phyloP scores from a whole-genome alignment of 495 filamentous ascomycete species.

The Penicillium herquei region DNA sequence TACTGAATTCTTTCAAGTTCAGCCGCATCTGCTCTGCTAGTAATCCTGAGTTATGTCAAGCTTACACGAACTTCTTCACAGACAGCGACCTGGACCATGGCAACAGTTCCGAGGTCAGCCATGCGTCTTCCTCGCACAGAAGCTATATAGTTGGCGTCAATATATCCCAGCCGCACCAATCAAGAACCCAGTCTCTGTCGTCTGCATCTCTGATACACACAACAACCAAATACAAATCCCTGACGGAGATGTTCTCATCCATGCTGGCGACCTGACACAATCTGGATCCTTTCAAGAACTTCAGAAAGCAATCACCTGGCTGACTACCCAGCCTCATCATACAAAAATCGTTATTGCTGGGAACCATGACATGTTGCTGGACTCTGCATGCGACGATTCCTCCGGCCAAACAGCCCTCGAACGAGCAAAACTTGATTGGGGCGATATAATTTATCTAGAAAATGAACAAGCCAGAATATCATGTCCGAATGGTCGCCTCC shows the following conservation, averaged over 20 bases:
- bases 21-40: too few species aligned
- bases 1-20: too few species aligned
- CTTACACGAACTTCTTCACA: slow-evolving; percentile 13
- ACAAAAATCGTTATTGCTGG: slow-evolving; percentile 70
- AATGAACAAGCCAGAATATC: slow-evolving; percentile 41
- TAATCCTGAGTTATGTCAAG: slow-evolving; percentile 2
- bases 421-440: slow-evolving; percentile 38
- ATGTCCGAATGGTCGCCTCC: slow-evolving; percentile 48
- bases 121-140: slow-evolving; percentile 18
- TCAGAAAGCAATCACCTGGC: slow-evolving; percentile 63
- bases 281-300: slow-evolving; percentile 59
- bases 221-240: slow-evolving; percentile 57
- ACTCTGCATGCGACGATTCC: slow-evolving; percentile 34
- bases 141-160: slow-evolving; percentile 16
- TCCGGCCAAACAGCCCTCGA: slow-evolving; percentile 7
- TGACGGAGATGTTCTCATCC: slow-evolving; percentile 70
- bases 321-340: slow-evolving; percentile 55
- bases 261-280: slow-evolving; percentile 72
- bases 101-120: slow-evolving; percentile 15
- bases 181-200: slow-evolving; percentile 13
- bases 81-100: slow-evolving; percentile 18
- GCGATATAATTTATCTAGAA: slow-evolving; percentile 50
- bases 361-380: slow-evolving; percentile 71
- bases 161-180: slow-evolving; percentile 14
- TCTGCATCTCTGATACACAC: slow-evolving; percentile 77